Evolutionary conservation across 177 flowering plant species (phyloP), one percentile per base, ranked within the genome.

Genomic region (Telopea speciosissima): DNA sequence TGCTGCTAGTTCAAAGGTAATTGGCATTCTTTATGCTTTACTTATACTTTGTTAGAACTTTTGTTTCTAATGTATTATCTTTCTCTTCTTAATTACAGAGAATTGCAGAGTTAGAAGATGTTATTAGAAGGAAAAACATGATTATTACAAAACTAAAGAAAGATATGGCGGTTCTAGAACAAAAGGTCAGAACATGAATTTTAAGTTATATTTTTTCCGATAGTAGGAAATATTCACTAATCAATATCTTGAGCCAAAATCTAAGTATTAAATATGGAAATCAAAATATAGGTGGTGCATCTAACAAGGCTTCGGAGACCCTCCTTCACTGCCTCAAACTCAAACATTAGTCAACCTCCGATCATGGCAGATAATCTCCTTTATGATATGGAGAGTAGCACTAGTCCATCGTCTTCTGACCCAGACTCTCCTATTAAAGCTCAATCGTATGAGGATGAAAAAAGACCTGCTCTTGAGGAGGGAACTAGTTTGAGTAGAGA

Each of bases 351-450:
- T 70, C 79, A 67, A 67, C 65, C 75, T 28, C 94, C 96, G 14
- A 56, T 77, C 69, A 84, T 92, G 96, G 68, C 81, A 52, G 87
- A 89, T 49, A 94, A 94, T 69, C 69, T 92, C 5, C 67, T 94
- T 61, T 92, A 87, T 72, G 96, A 88, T 70, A 87, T 94, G 97
- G 98, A 91, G 28, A 87, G 86, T 72, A 81, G 85, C 65, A 85
- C 90, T 3, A 82, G 89, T 64, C 84, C 91, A 24, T 90, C 93
- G 6, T 91, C 97, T 54, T 91, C 97, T 33, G 97, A 90, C 79
- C 88, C 97, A 59, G 97, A 93, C 70, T 42, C 74, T 69, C 77
- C 89, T 24, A 62, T 82, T 3, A 42, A 52, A 70, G 71, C 63
- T 59, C 72, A 40, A 31, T 25, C 74, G 25, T 77, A 59, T 24